A percentile compares a stretch with the other conserved stretches of the same genome.
Evolutionary conservation across 768 basidiomycete genomes (phyloP).

Genomic region (Lyophyllum atratum): DNA sequence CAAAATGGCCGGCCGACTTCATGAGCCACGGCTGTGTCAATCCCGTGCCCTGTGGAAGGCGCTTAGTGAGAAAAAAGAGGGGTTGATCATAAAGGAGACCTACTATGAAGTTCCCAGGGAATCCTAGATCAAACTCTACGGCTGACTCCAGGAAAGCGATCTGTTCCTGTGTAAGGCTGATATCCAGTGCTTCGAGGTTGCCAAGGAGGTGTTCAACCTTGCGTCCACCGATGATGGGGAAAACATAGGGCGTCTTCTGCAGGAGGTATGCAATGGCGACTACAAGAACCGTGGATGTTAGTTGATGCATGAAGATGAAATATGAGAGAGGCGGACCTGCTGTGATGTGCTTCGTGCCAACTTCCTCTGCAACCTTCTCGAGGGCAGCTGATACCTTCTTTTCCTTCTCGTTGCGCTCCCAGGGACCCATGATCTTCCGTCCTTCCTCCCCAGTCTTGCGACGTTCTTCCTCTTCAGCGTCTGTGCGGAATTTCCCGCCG

Average conservation of each 20-base stretch:
- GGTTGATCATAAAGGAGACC: not conserved
- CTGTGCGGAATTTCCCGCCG: slow-evolving; percentile 51
- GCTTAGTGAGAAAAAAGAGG: not conserved
- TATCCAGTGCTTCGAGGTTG: slow-evolving; percentile 52
- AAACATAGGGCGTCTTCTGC: slow-evolving; percentile 54
- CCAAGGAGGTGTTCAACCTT: slow-evolving; percentile 52
- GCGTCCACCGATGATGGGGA: slow-evolving; percentile 52
- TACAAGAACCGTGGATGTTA: slow-evolving; percentile 10
- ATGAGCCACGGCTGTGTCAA: not conserved
- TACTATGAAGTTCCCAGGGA: slow-evolving; percentile 1
- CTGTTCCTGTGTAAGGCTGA: slow-evolving; percentile 45
- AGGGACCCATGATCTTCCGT: slow-evolving; percentile 29
- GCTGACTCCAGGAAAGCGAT: slow-evolving; percentile 42
- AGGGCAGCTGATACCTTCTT: slow-evolving; percentile 42
- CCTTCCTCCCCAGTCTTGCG: slow-evolving; percentile 39
- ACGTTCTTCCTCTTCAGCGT: slow-evolving; percentile 40
- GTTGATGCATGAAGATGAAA: slow-evolving; percentile 6
- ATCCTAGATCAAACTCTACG: not conserved
- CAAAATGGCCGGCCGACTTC: not conserved
- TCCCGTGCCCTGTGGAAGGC: slow-evolving; percentile 1
- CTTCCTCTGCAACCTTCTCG: slow-evolving; percentile 50
- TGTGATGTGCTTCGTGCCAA: slow-evolving; percentile 34
- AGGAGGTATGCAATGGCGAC: slow-evolving; percentile 57
- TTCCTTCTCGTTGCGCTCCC: slow-evolving; percentile 51
- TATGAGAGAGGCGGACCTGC: slow-evolving; percentile 12